Percentiles rank a stretch among this genome's conserved stretches.
These are phyloP conservation scores for Boehmeria nivea DNA, from an alignment of 306 rosid species.

Conservation along the genomic window DNA sequence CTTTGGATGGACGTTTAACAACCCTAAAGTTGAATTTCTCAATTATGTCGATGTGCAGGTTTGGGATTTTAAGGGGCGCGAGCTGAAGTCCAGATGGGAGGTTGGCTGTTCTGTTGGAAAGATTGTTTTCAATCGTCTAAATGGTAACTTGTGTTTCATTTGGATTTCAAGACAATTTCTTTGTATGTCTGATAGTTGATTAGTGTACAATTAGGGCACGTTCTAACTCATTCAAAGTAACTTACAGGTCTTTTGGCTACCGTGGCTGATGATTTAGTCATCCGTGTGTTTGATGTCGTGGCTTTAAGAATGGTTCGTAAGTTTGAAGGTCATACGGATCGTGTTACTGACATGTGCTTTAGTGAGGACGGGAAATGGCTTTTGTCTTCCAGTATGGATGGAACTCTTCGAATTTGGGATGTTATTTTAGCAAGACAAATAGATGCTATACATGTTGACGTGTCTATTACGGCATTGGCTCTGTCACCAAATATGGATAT, in stretches of 20 bases:
- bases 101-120: conserved; percentile 60
- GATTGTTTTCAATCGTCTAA: conserved; percentile 76
- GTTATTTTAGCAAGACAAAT: conserved; percentile 82
- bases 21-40: conserved; percentile 4
- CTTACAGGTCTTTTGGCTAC: conserved; percentile 88
- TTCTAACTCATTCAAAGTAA: conserved; percentile 3
- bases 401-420: conserved; percentile 93
- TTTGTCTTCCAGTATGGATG: conserved; percentile 91
- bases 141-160: conserved; percentile 42
- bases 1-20: not conserved
- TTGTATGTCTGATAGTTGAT: not conserved
- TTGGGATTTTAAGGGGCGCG: conserved; percentile 80
- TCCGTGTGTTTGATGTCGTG: conserved; percentile 77
- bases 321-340: conserved; percentile 91
- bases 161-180: not conserved
- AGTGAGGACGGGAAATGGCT: conserved; percentile 99
- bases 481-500: conserved; percentile 92
- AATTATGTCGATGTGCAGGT: conserved; percentile 40
- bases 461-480: conserved; percentile 71
- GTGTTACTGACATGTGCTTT: conserved; percentile 87
- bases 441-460: conserved; percentile 74
- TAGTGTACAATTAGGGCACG: not conserved
- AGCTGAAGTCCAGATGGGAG: conserved; percentile 70
- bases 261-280: conserved; percentile 62
- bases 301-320: conserved; percentile 77